Conservation (phyloP, 768 basidiomycete species). For the Macrocybe gigantea region DNA sequence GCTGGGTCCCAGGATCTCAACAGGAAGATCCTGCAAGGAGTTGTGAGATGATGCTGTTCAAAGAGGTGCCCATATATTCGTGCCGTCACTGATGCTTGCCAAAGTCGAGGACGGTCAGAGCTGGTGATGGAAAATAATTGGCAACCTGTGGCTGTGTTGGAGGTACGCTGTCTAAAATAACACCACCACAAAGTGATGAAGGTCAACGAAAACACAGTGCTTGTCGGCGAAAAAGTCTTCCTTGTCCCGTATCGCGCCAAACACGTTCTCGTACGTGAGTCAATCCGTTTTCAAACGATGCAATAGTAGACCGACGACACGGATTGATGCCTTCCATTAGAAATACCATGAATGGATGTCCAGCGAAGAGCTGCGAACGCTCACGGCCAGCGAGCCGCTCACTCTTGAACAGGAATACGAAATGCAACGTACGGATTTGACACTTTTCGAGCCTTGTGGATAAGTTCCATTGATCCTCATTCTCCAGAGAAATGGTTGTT, state of each 20-base stretch:
- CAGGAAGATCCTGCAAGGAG: neutral
- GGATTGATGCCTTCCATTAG: conserved; percentile 27
- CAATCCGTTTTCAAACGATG: neutral
- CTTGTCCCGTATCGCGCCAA: conserved; percentile 76
- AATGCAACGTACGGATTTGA: conserved; percentile 66
- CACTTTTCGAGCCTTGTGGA: neutral
- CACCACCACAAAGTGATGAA: conserved; percentile 37
- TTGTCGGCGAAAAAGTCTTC: conserved; percentile 63
- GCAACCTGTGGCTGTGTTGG: too few relatives aligned
- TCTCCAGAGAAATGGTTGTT: conserved; percentile 72
- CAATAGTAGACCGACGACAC: neutral
- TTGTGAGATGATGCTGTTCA: too few relatives aligned
- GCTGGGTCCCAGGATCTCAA: neutral
- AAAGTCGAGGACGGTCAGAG: too few relatives aligned
- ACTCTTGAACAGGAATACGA: conserved; percentile 76
- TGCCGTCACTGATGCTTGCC: too few relatives aligned
- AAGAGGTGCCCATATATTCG: too few relatives aligned
- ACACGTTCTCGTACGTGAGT: conserved; percentile 37
- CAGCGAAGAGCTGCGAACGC: conserved; percentile 58
- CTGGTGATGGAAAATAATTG: too few relatives aligned
- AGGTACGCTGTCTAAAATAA: too few relatives aligned
- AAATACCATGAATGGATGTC: conserved; percentile 91
- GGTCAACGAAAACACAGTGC: conserved; percentile 56
- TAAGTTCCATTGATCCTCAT: neutral
- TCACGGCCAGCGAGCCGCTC: conserved; percentile 84